Conservation (phyloP, 2,329 filamentous ascomycete species). For the Aspergillus melleus region DNA sequence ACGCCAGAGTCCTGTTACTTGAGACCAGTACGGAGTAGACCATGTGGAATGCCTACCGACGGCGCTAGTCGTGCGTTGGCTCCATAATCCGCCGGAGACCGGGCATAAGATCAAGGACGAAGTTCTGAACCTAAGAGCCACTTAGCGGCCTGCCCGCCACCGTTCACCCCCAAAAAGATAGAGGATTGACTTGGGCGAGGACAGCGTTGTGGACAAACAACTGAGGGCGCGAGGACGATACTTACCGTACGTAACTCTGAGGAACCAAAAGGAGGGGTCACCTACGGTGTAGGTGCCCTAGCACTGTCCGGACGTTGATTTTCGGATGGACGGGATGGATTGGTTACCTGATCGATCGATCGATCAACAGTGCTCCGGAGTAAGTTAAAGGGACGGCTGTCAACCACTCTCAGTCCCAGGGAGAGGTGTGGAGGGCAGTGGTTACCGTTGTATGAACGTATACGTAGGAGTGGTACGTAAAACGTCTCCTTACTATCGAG, state of each 20-base stretch:
- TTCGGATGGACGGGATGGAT: not conserved
- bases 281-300: not conserved
- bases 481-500: not conserved
- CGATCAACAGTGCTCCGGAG: slow-evolving; percentile 1
- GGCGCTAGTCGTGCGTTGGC: slow-evolving; percentile 27
- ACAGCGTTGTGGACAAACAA: not conserved
- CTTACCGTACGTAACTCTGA: not conserved
- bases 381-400: slow-evolving; percentile 4
- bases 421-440: not conserved
- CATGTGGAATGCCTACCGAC: slow-evolving; percentile 27
- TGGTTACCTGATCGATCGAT: slow-evolving; percentile 3
- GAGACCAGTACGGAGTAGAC: slow-evolving; percentile 14
- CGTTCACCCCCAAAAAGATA: slow-evolving; percentile 16
- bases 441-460: not conserved
- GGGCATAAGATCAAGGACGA: slow-evolving; percentile 22
- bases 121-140: slow-evolving; percentile 21
- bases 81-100: slow-evolving; percentile 29
- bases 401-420: slow-evolving; percentile 5
- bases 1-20: slow-evolving; percentile 11
- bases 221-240: not conserved
- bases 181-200: slow-evolving; percentile 2
- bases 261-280: not conserved
- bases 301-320: not conserved
- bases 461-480: slow-evolving; percentile 13
- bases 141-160: slow-evolving; percentile 31